phyloP scores from a whole-genome alignment of 257 asterid species.

The Jacaranda copaia region DNA sequence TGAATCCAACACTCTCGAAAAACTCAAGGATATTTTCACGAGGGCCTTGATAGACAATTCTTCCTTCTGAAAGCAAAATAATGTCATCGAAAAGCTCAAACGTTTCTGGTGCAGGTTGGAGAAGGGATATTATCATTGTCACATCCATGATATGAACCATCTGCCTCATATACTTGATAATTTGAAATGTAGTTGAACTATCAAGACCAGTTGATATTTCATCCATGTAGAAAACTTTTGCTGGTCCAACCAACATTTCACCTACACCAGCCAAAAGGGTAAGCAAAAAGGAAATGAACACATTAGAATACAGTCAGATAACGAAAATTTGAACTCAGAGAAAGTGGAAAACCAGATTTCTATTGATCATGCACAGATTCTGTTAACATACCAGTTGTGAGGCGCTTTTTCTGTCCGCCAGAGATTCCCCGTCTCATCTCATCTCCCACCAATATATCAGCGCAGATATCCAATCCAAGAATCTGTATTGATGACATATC shows the following conservation, averaged over 20 bases:
- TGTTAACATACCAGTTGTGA: slow-evolving; percentile 74
- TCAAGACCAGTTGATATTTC: slow-evolving; percentile 99
- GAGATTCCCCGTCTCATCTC: slow-evolving; percentile 96
- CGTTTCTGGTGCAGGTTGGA: slow-evolving; percentile 96
- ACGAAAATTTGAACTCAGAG: too few species aligned
- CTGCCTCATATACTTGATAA: slow-evolving; percentile 83
- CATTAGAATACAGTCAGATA: background rate
- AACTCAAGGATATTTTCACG: slow-evolving; percentile 82
- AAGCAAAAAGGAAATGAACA: background rate
- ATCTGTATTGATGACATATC: slow-evolving; percentile 53
- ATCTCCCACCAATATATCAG: slow-evolving; percentile 89
- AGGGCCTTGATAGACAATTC: slow-evolving; percentile 86
- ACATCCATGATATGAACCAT: slow-evolving; percentile 95
- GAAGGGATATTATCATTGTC: slow-evolving; percentile 90
- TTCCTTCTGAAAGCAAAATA: slow-evolving; percentile 86
- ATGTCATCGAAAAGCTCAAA: slow-evolving; percentile 91
- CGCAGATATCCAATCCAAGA: slow-evolving; percentile 93
- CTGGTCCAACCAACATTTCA: slow-evolving; percentile 97
- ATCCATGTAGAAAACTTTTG: slow-evolving; percentile 96
- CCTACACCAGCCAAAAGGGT: slow-evolving; percentile 51
- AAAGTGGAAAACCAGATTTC: background rate
- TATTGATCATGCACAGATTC: background rate
- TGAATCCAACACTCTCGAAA: slow-evolving; percentile 85
- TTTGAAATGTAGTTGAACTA: slow-evolving; percentile 92
- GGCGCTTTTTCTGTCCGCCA: slow-evolving; percentile 96